Evolutionary conservation across 2,329 filamentous ascomycete species (phyloP).

Genomic region (Cladophialophora carrionii): DNA sequence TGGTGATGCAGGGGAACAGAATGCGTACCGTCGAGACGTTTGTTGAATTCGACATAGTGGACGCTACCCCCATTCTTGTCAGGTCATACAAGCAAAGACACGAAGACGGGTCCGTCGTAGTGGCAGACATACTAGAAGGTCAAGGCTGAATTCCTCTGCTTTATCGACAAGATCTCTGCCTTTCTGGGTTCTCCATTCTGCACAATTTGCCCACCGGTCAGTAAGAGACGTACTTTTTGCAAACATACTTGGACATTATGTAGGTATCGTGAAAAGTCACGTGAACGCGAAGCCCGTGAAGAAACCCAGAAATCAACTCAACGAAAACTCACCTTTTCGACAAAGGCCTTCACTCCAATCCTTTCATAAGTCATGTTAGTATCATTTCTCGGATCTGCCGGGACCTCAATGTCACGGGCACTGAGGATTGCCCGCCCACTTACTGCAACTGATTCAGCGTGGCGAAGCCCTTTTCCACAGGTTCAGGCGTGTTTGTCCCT

Average conservation of each 20-base stretch:
- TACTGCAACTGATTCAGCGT: slow-evolving; percentile 82
- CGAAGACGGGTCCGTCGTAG: neutral
- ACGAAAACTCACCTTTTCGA: slow-evolving; percentile 62
- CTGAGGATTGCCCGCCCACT: slow-evolving; percentile 41
- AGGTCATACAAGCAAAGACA: slow-evolving; percentile 28
- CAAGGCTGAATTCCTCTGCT: slow-evolving; percentile 82
- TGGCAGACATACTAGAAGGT: slow-evolving; percentile 70
- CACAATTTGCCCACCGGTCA: neutral
- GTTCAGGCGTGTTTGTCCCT: slow-evolving; percentile 59
- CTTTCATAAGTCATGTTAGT: slow-evolving; percentile 53
- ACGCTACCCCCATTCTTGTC: slow-evolving; percentile 54
- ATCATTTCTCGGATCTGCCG: slow-evolving; percentile 31
- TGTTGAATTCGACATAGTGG: slow-evolving; percentile 98
- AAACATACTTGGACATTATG: neutral
- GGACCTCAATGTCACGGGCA: neutral
- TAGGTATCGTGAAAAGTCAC: slow-evolving; percentile 27
- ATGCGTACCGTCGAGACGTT: slow-evolving; percentile 64
- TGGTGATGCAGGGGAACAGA: slow-evolving; percentile 1
- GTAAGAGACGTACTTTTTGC: neutral
- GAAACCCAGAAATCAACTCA: neutral
- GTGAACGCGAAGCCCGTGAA: slow-evolving; percentile 20
- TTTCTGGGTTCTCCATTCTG: slow-evolving; percentile 81
- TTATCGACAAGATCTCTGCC: slow-evolving; percentile 94
- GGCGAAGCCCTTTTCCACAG: slow-evolving; percentile 75
- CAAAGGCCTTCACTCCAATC: slow-evolving; percentile 68